phyloP scores from a whole-genome alignment of 441 rosid species.

The Pelargonium cotyledonis region DNA sequence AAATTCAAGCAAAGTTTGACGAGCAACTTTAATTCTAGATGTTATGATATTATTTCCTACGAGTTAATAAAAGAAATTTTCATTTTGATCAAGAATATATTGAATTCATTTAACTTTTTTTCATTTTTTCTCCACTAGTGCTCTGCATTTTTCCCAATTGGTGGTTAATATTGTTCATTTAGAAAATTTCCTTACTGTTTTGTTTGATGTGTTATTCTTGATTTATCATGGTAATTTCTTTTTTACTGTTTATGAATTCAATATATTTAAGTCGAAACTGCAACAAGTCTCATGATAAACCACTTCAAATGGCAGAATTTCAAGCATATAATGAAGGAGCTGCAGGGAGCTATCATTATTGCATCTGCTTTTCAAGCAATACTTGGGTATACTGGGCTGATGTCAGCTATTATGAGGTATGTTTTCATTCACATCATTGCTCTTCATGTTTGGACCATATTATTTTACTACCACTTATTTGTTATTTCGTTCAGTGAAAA shows the following conservation, averaged over 20 bases:
- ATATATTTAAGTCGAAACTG: background rate
- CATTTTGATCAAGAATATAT: too few relatives aligned
- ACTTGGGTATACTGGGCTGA: slow-evolving; percentile 87
- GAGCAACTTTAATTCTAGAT: too few relatives aligned
- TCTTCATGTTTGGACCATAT: background rate
- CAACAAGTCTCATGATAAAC: background rate
- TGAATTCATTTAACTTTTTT: background rate
- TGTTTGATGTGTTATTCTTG: background rate
- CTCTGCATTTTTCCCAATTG: background rate
- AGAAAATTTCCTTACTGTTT: too few relatives aligned
- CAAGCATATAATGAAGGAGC: slow-evolving; percentile 89
- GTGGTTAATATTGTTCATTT: background rate
- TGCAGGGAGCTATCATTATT: slow-evolving; percentile 80
- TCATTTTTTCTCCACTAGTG: too few relatives aligned
- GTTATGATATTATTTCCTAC: too few relatives aligned
- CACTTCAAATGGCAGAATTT: slow-evolving; percentile 52
- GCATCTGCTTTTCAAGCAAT: slow-evolving; percentile 79
- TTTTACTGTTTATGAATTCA: background rate
- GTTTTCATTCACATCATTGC: slow-evolving; percentile 5
- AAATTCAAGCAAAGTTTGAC: too few relatives aligned
- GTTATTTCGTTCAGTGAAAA: background rate
- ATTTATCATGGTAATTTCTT: background rate
- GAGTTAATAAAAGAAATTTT: background rate
- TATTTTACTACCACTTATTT: background rate
- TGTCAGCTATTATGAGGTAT: slow-evolving; percentile 75